Evolutionary conservation across 2,329 filamentous ascomycete species (phyloP), one percentile per base, ranked within the genome.

Genomic region (Cadophora gregata): DNA sequence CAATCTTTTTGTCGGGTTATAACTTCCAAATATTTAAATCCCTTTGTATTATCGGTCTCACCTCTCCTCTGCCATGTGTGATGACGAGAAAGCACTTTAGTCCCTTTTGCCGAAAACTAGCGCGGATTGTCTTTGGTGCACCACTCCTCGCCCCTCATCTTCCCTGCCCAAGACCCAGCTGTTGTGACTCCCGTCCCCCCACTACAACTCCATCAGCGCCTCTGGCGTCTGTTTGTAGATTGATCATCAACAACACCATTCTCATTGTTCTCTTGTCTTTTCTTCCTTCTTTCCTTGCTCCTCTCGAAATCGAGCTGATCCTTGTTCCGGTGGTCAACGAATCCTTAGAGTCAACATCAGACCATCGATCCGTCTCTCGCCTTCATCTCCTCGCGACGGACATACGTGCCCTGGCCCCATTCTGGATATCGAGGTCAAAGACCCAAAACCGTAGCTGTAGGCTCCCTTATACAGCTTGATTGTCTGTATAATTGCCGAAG

Each of bases 161-260:
- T 47, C 58, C 33, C 2, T 47, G 42, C 48, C 38, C 62, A 36
- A 61, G 36, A 62, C 31, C 58, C 24, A 24, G n/a, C 38, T 56
- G 31, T 48, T 50, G 53, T 62, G 62, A 63, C 65, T 66, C 64
- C 31, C 21, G 50, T 31, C 16, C 53, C 59, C 62, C 67, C 65
- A 63, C 63, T 62, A 64, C 60, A 61, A 36, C 42, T 33, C n/a
- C 64, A 56, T 60, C 69, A 71, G 64, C 70, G 68, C 70, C 70
- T 67, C 58, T 67, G 68, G 70, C 68, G 68, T 71, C 68, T 69
- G 63, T 42, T 42, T 38, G 31, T 45, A 33, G 19, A 63, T 63
- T 56, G 33, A 63, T 21, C 36, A 69, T 66, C 61, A 66, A 64
- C 62, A 59, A 29, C 42, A 7, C 61, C 45, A 51, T n/a, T 51